phyloP scores from a whole-genome alignment of 805 yeast genomes.

The Schizosaccharomyces pombe region ASM294v3 CU329670.1:320001-320500 shows the following conservation, averaged over 20 bases:
- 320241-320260: slow-evolving; percentile 89
- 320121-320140: slow-evolving; percentile 22
- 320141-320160: neutral
- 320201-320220: slow-evolving; percentile 75
- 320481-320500: slow-evolving; percentile 78
- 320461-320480: slow-evolving; percentile 64
- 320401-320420: slow-evolving; percentile 70
- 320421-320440: slow-evolving; percentile 98
- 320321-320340: slow-evolving; percentile 96
- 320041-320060: neutral
- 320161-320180: neutral
- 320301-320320: slow-evolving; percentile 89
- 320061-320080: neutral
- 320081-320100: neutral
- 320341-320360: slow-evolving; percentile 57
- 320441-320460: slow-evolving; percentile 58
- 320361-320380: slow-evolving; percentile 75
- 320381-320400: slow-evolving; percentile 87
- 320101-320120: slow-evolving; percentile 43
- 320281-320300: slow-evolving; percentile 93
- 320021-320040: slow-evolving; percentile 8
- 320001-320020: slow-evolving; percentile 18
- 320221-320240: slow-evolving; percentile 35
- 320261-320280: slow-evolving; percentile 72
- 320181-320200: slow-evolving; percentile 67